A percentile compares a stretch with the other conserved stretches of the same genome.
Evolutionary conservation across 768 basidiomycete genomes (phyloP).

Genomic region (Scleroderma citrinum): DNA sequence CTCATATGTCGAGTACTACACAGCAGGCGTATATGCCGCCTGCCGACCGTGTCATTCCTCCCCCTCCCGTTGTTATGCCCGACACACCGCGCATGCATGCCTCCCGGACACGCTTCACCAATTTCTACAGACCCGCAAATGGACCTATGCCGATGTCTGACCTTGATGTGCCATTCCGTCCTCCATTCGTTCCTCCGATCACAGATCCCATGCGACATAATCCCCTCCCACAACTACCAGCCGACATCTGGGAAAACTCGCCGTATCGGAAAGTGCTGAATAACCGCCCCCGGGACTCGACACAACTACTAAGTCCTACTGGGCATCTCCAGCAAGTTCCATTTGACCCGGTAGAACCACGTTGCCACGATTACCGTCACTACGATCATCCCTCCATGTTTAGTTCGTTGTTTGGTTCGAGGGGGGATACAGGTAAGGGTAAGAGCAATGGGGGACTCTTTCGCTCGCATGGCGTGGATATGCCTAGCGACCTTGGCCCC

Average conservation of each 20-base stretch:
- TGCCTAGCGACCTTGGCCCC: constrained; percentile 11
- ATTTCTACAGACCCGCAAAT: constrained; percentile 21
- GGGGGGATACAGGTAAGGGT: constrained; percentile 31
- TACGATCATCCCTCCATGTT: constrained; percentile 10
- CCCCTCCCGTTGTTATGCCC: constrained; percentile 25
- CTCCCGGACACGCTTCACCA: constrained; percentile 21
- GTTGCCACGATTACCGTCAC: too few relatives aligned
- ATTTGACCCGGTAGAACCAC: constrained; percentile 12
- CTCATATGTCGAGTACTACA: too few relatives aligned
- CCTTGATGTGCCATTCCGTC: not conserved
- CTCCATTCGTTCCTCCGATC: constrained; percentile 8
- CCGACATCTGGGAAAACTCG: constrained; percentile 50
- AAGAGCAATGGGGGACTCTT: constrained; percentile 39
- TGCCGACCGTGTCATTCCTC: too few relatives aligned
- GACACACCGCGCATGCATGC: constrained; percentile 8
- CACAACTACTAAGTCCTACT: constrained; percentile 11
- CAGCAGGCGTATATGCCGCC: too few relatives aligned
- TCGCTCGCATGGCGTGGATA: constrained; percentile 35
- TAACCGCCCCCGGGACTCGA: constrained; percentile 43
- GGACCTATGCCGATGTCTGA: not conserved
- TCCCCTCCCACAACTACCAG: constrained; percentile 60
- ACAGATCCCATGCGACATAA: constrained; percentile 28
- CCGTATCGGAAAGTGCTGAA: constrained; percentile 50
- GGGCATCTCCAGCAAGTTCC: constrained; percentile 1
- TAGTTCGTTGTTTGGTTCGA: constrained; percentile 16